phyloP scores from a whole-genome alignment of 2,329 filamentous ascomycete species.

The Diaporthe citrichinensis region DNA sequence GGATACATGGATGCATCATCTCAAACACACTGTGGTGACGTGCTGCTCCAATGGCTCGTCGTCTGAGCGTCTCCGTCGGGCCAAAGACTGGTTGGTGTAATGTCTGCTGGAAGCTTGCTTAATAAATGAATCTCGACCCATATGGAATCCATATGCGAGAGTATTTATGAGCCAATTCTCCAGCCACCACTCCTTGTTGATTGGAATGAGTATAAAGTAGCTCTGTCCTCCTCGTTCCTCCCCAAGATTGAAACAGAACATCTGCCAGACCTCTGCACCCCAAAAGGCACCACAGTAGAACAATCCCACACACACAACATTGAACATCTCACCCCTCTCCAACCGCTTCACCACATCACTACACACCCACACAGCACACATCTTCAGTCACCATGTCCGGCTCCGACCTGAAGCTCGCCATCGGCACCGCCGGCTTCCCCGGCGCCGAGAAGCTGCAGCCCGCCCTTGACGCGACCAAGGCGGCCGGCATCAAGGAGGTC shows the following conservation, averaged over 20 bases:
- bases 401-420: not conserved
- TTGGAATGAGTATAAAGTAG: not conserved
- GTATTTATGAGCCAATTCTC: not conserved
- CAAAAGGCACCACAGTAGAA: not conserved
- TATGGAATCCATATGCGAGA: not conserved
- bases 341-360: not conserved
- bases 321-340: not conserved
- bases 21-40: not conserved
- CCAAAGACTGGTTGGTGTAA: not conserved
- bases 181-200: not conserved
- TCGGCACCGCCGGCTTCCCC: not conserved
- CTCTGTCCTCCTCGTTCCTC: not conserved
- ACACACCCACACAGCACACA: no score
- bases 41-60: not conserved
- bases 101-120: not conserved
- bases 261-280: not conserved
- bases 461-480: constrained; percentile 25
- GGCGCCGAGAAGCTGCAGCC: constrained; percentile 7
- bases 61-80: not conserved
- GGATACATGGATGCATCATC: no score
- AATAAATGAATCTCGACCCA: not conserved
- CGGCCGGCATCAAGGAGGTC: constrained; percentile 36
- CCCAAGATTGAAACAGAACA: not conserved
- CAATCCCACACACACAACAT: not conserved
- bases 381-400: not conserved